Percentiles rank a stretch among this genome's conserved stretches.
Conservation (phyloP, 2,329 filamentous ascomycete species). For the Talaromyces islandicus region DNA sequence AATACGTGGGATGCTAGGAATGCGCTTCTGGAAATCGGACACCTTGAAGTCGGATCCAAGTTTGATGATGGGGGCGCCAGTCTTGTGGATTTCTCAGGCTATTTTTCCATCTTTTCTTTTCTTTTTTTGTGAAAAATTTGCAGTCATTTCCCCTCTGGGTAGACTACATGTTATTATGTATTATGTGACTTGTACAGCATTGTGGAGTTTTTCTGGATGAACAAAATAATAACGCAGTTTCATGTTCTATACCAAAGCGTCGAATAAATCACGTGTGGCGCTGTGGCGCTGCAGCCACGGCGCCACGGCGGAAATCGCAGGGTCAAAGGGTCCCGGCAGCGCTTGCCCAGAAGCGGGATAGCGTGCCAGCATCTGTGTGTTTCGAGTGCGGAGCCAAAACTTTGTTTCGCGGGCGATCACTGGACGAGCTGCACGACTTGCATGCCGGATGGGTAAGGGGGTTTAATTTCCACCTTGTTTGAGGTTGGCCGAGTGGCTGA, state of each 20-base stretch:
- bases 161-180: background rate
- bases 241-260: too few species aligned
- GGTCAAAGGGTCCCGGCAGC: background rate
- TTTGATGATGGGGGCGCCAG: constrained; percentile 96
- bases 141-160: background rate
- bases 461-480: background rate
- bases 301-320: background rate
- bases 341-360: background rate
- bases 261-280: too few species aligned
- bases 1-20: constrained; percentile 46
- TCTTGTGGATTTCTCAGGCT: too few species aligned
- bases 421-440: too few species aligned
- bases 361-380: too few species aligned
- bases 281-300: background rate
- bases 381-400: too few species aligned
- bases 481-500: background rate
- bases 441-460: background rate
- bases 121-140: background rate
- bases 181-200: background rate
- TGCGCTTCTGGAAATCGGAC: constrained; percentile 59
- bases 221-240: background rate
- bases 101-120: too few species aligned
- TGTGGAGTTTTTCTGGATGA: background rate
- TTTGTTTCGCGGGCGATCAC: too few species aligned
- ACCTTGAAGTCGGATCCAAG: constrained; percentile 99